Evolutionary conservation across 352 stramenopile species (phyloP).

Genomic region (Phytophthora chlamydospora): DNA sequence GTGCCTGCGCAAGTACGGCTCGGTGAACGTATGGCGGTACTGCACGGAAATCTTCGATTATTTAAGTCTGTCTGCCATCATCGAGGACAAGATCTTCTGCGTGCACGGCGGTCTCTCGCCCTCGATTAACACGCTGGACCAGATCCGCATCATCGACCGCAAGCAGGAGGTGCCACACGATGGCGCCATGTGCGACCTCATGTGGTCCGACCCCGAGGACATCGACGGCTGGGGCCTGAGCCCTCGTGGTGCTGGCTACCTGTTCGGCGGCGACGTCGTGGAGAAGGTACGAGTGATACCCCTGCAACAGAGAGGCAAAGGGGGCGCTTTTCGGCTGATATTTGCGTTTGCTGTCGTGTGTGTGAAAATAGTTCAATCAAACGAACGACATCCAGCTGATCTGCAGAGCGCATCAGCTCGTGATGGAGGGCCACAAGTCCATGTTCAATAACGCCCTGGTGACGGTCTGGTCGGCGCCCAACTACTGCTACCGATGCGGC

Average conservation of each 20-base stretch:
- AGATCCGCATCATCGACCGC: constrained; percentile 94
- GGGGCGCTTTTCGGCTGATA: too few relatives aligned
- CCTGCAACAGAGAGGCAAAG: background rate
- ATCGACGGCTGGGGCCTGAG: constrained; percentile 98
- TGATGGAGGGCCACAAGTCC: constrained; percentile 91
- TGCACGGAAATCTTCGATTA: constrained; percentile 99
- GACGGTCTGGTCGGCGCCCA: constrained; percentile 99
- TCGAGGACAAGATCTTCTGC: constrained; percentile 99
- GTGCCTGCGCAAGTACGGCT: constrained; percentile 97
- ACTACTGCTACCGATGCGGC: constrained; percentile 99
- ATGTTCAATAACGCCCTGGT: constrained; percentile 99
- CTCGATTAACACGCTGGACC: constrained; percentile 91
- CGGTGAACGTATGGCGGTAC: constrained; percentile 99
- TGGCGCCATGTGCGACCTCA: constrained; percentile 98
- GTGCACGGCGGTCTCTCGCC: constrained; percentile 98
- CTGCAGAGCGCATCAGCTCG: constrained; percentile 98
- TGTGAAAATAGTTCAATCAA: constrained; percentile 94
- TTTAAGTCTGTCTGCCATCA: constrained; percentile 97
- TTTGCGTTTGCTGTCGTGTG: constrained; percentile 10
- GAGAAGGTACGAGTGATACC: constrained; percentile 73
- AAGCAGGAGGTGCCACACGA: constrained; percentile 99
- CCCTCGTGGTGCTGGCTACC: constrained; percentile 96
- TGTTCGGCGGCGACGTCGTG: constrained; percentile 98
- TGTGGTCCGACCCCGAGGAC: constrained; percentile 96
- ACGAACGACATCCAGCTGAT: constrained; percentile 98